Percentiles rank a stretch among this genome's conserved stretches.
Conservation (phyloP, 2,329 filamentous ascomycete species). For the Xylogone sp. region DNA sequence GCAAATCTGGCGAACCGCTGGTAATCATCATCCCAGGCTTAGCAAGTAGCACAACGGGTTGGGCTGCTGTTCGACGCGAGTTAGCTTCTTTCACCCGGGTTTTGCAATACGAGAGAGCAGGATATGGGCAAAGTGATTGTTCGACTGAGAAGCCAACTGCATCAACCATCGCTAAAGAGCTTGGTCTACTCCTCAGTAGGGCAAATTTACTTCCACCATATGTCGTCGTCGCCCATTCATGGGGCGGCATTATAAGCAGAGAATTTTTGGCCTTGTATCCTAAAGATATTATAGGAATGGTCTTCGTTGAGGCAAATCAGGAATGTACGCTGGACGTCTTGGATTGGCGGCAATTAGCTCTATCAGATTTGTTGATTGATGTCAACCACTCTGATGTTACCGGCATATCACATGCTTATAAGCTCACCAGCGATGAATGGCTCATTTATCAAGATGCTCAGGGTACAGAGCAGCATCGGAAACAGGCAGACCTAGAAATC, state of each 20-base stretch:
- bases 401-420: slow-evolving; percentile 1
- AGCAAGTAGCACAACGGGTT: slow-evolving; percentile 19
- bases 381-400: slow-evolving; percentile 4
- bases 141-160: slow-evolving; percentile 1
- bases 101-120: slow-evolving; percentile 22
- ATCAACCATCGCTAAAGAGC: slow-evolving; percentile 8
- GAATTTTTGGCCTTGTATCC: slow-evolving; percentile 12
- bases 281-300: slow-evolving; percentile 12
- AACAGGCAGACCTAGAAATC: slow-evolving; percentile 6
- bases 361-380: slow-evolving; percentile 1
- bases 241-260: slow-evolving; percentile 10
- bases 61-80: slow-evolving; percentile 18
- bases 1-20: slow-evolving; percentile 15
- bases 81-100: slow-evolving; percentile 16
- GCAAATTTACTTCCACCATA: slow-evolving; percentile 6
- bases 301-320: slow-evolving; percentile 10
- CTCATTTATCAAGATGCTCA: neutral
- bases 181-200: slow-evolving; percentile 9
- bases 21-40: slow-evolving; percentile 21
- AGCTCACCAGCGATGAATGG: slow-evolving; percentile 7
- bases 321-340: too few species aligned
- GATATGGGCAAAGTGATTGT: slow-evolving; percentile 17
- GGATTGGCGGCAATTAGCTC: slow-evolving; percentile 2
- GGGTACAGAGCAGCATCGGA: neutral
- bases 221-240: slow-evolving; percentile 12